A percentile compares a stretch with the other conserved stretches of the same genome.
Conservation (phyloP, 208 protist species). For the Trypanosoma boissoni region DNA sequence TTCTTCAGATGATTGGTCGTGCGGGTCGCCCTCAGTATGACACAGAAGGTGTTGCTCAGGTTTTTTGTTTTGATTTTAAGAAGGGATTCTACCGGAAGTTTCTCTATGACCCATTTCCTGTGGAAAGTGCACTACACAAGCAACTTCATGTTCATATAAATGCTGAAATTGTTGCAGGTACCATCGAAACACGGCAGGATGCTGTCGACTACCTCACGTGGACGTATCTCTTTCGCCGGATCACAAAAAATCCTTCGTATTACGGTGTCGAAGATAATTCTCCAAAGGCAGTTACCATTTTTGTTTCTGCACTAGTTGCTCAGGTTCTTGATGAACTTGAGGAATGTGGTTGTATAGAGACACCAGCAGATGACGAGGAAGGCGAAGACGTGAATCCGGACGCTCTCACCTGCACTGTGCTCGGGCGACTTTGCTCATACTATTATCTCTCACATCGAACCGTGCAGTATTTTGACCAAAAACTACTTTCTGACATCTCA, state of each 20-base stretch:
- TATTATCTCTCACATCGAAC: conserved; percentile 98
- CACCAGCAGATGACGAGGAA: conserved; percentile 39
- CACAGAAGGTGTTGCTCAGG: conserved; percentile 93
- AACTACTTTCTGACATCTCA: conserved; percentile 53
- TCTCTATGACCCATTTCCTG: conserved; percentile 99
- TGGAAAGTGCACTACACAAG: conserved; percentile 96
- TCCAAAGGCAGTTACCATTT: conserved; percentile 81
- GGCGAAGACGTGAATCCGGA: conserved; percentile 37
- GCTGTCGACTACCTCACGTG: conserved; percentile 99
- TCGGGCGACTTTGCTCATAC: conserved; percentile 97
- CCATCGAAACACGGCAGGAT: conserved; percentile 93
- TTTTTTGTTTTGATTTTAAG: conserved; percentile 97
- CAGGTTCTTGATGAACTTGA: conserved; percentile 81
- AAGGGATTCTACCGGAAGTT: conserved; percentile 99
- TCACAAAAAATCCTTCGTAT: conserved; percentile 97
- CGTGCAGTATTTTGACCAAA: conserved; percentile 86
- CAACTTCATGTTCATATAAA: conserved; percentile 98
- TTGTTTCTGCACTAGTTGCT: conserved; percentile 81
- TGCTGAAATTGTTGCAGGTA: conserved; percentile 97
- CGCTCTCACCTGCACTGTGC: conserved; percentile 79
- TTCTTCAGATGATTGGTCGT: conserved; percentile 99
- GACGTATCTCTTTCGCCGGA: conserved; percentile 98
- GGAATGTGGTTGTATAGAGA: conserved; percentile 79
- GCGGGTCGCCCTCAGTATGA: conserved; percentile 98
- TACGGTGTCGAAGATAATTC: conserved; percentile 96